A percentile compares a stretch with the other conserved stretches of the same genome.
Conservation (phyloP, 1,284 basidiomycete species). For the Pseudomicrostroma phylloplanum region DNA sequence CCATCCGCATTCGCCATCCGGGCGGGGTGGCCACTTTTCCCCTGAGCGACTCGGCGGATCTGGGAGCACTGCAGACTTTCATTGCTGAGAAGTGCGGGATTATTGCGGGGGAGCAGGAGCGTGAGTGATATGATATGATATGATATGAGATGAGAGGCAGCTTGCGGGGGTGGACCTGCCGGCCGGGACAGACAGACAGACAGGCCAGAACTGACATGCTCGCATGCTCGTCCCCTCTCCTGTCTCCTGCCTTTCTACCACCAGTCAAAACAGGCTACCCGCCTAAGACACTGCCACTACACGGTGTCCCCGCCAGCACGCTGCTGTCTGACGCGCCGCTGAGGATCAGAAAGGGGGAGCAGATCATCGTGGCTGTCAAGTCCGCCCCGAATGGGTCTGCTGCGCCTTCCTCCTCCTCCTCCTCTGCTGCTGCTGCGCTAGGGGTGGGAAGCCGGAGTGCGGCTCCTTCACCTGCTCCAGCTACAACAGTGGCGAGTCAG, state of each 20-base stretch:
- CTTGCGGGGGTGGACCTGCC: no score
- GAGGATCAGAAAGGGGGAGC: background rate
- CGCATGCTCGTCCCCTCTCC: background rate
- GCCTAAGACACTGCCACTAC: background rate
- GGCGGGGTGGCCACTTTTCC: background rate
- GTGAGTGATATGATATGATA: no score
- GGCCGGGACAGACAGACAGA: no score
- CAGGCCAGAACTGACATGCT: background rate
- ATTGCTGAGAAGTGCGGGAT: background rate
- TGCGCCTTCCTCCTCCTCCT: background rate
- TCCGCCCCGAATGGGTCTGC: background rate
- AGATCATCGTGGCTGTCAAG: background rate
- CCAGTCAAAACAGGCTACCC: conserved; percentile 1
- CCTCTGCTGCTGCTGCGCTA: no score
- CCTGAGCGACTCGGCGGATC: background rate
- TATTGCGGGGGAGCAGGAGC: background rate
- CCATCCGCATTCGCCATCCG: background rate
- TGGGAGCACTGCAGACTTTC: background rate
- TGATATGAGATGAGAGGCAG: no score
- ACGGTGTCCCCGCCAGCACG: background rate
- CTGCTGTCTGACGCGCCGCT: background rate
- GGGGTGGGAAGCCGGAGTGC: no score
- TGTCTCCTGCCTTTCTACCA: background rate
- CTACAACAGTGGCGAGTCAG: no score
- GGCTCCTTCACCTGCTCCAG: no score